Base-by-base conservation (phyloP, 2,329 filamentous ascomycete genomes). In the Zymoseptoria crescenta region DNA sequence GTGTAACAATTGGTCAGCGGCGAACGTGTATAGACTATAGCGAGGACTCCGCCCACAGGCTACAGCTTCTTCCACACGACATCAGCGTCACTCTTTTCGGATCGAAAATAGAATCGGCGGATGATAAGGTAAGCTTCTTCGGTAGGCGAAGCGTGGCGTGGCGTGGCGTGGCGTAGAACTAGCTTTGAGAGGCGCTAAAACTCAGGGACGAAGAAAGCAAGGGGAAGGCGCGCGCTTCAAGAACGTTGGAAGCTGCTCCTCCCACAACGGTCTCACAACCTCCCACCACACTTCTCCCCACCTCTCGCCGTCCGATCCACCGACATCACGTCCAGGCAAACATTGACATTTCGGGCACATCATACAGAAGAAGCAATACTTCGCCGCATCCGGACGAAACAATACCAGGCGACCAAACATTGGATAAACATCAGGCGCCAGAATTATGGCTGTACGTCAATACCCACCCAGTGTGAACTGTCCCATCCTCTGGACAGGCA, bases 371-470 rank as follows among this genome's bases (percentile, higher is more conserved):
- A 45, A 45, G 35, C 35, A 45, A 45, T 45, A 45, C 35, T 6
- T 45, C 35, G 35, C 16, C 35, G 35, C 35, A 45, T 45, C 35
- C 16, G 35, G 35, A 45, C 16, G 3, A 16, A 45, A 45, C 35
- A 45, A 45, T 45, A 45, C 16, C 13, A 45, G 35, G 35, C 35
- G 35, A 45, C 35, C 35, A 13, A 45, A 45, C 35, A 45, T 45
- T 45, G 35, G 35, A 45, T 45, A 45, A 45, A 45, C 35, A 45
- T 57, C 60, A 58, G 60, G 60, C 60, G 55, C 55, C 58, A 60
- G 55, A 51, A 56, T 58, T 53, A 62, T 62, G 60, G 60, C 60
- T 49, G 60, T 62, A 54, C 59, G 60, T 62, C 52, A 54, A 41
- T 16, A 54, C 51, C 54, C 13, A n/a, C 30, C 4, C 45, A 48